Conservation (phyloP, 257 asterid species). For the Catharanthus roseus region DNA sequence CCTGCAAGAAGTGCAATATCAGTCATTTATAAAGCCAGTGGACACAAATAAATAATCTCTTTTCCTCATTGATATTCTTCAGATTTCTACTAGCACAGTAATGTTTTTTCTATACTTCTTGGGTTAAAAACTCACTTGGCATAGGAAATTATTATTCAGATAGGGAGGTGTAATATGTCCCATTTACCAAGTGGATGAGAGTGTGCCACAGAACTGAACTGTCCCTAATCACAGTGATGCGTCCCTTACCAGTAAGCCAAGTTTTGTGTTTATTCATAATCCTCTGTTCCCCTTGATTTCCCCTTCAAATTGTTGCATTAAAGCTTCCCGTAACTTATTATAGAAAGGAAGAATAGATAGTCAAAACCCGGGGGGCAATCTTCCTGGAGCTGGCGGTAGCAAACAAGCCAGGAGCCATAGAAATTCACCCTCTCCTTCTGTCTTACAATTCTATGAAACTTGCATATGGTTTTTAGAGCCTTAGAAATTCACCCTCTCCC, state of each 20-base stretch:
- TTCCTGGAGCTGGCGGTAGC: neutral
- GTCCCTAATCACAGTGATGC: neutral
- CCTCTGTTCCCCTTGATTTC: neutral
- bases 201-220: neutral
- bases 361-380: neutral
- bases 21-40: neutral
- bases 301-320: neutral
- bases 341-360: neutral
- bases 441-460: neutral
- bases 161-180: neutral
- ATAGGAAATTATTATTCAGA: neutral
- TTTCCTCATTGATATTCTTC: neutral
- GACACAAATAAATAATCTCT: neutral
- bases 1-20: slow-evolving; percentile 18
- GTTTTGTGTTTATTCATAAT: neutral
- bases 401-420: neutral
- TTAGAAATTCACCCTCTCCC: neutral
- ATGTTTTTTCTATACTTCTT: neutral
- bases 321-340: neutral
- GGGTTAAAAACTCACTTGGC: neutral
- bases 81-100: neutral
- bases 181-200: neutral
- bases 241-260: neutral
- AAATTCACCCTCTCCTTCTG: neutral
- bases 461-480: neutral